Conservation (phyloP, 495 filamentous ascomycete genomes). For the Podospora comata region DNA sequence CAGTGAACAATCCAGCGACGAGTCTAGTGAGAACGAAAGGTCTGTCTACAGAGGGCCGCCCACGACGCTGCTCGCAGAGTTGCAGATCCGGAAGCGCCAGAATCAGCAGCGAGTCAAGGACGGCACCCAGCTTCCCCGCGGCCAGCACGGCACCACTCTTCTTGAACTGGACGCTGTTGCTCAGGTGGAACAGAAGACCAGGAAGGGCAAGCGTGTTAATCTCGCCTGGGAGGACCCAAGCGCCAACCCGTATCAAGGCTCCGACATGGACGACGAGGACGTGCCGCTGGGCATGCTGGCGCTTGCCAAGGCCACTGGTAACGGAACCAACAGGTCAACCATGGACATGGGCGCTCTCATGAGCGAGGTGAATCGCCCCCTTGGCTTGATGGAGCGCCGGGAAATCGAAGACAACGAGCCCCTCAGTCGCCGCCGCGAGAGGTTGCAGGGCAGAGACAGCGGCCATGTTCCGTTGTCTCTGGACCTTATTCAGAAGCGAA, state of each 20-base stretch:
- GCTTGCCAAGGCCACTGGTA: slow-evolving; percentile 54
- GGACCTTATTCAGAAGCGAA: slow-evolving; percentile 36
- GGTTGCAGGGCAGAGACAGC: slow-evolving; percentile 59
- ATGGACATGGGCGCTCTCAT: slow-evolving; percentile 51
- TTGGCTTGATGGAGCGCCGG: slow-evolving; percentile 80
- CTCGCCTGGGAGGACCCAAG: slow-evolving; percentile 84
- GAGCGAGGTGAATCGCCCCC: slow-evolving; percentile 56
- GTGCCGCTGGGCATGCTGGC: slow-evolving; percentile 83
- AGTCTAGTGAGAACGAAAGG: slow-evolving; percentile 33
- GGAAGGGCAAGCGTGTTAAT: slow-evolving; percentile 69
- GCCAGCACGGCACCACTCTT: slow-evolving; percentile 86
- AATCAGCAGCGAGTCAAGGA: slow-evolving; percentile 72
- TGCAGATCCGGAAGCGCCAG: slow-evolving; percentile 84
- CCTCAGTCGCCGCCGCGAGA: slow-evolving; percentile 70
- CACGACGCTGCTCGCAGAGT: slow-evolving; percentile 86
- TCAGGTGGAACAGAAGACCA: slow-evolving; percentile 73
- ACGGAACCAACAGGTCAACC: slow-evolving; percentile 26
- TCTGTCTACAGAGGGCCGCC: slow-evolving; percentile 63
- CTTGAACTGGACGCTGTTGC: slow-evolving; percentile 88
- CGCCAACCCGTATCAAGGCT: slow-evolving; percentile 41
- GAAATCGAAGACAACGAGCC: slow-evolving; percentile 91
- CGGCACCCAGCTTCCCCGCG: slow-evolving; percentile 63
- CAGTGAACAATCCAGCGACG: slow-evolving; percentile 34
- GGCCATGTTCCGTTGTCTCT: slow-evolving; percentile 24
- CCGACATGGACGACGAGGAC: slow-evolving; percentile 62